Evolutionary conservation across 2,329 filamentous ascomycete genomes (phyloP).

Genomic region (Orbilia javanica): DNA sequence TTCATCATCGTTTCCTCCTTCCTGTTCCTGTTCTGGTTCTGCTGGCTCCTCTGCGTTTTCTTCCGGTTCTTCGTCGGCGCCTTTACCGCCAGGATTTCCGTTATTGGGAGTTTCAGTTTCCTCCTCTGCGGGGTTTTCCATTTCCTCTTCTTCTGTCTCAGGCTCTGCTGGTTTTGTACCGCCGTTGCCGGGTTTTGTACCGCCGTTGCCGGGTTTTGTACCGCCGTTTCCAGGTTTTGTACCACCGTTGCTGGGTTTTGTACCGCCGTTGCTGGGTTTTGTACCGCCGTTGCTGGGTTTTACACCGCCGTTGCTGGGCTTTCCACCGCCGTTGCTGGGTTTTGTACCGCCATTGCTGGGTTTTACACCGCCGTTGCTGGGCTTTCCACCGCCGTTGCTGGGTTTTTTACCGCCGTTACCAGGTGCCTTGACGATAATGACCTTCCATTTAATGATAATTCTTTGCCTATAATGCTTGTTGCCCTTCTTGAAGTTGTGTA

Average conservation of each 20-base stretch:
- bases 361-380: background rate
- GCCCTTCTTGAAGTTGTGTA: background rate
- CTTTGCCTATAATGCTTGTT: background rate
- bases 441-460: background rate
- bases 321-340: background rate
- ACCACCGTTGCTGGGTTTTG: too few species aligned
- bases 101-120: background rate
- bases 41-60: too few species aligned
- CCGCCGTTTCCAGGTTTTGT: background rate
- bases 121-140: background rate
- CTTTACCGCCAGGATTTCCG: conserved; percentile 1
- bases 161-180: background rate
- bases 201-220: background rate
- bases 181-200: background rate
- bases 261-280: background rate
- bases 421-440: background rate
- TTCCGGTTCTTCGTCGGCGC: background rate
- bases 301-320: too few species aligned
- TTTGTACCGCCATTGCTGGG: background rate
- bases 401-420: background rate
- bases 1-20: background rate
- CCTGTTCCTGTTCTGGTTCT: too few species aligned
- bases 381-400: too few species aligned
- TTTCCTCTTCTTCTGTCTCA: background rate
- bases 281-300: background rate